Conservation (phyloP, 768 basidiomycete genomes). For the Podaxis sp. region DNA sequence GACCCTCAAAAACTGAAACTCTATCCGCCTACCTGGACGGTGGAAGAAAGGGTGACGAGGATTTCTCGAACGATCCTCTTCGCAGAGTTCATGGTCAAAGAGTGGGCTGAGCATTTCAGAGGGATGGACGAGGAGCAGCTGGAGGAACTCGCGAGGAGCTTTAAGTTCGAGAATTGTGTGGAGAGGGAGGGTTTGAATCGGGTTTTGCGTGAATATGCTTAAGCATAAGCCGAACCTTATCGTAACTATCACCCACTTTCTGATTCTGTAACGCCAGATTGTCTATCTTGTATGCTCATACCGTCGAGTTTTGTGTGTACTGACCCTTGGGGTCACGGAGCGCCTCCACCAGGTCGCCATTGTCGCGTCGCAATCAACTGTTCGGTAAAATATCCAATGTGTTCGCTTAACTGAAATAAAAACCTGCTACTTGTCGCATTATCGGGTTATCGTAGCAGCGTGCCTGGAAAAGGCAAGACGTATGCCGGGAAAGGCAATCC, state of each 20-base stretch:
- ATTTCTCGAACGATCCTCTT: conserved; percentile 69
- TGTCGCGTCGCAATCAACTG: neutral
- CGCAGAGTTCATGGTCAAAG: conserved; percentile 67
- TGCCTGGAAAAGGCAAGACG: neutral
- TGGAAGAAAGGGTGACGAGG: conserved; percentile 57
- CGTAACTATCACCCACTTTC: neutral
- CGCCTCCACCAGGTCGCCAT: neutral
- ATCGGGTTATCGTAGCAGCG: neutral
- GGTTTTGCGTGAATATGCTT: conserved; percentile 44
- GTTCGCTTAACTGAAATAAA: neutral
- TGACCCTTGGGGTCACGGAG: neutral
- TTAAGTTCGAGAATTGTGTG: conserved; percentile 69
- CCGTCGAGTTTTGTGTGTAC: neutral
- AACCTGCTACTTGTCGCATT: conserved; percentile 1
- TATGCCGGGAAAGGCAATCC: neutral
- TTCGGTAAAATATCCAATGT: neutral
- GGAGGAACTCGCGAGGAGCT: conserved; percentile 73
- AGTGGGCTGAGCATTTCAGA: conserved; percentile 70
- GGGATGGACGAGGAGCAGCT: conserved; percentile 59
- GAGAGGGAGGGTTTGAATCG: conserved; percentile 68
- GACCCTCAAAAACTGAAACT: conserved; percentile 44
- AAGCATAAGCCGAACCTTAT: neutral
- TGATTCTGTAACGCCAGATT: neutral
- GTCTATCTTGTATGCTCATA: neutral
- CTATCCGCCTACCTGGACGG: conserved; percentile 66